Evolutionary conservation across 2,329 filamentous ascomycete species (phyloP), one percentile per base, ranked within the genome.

Genomic region (Colletotrichum plurivorum): DNA sequence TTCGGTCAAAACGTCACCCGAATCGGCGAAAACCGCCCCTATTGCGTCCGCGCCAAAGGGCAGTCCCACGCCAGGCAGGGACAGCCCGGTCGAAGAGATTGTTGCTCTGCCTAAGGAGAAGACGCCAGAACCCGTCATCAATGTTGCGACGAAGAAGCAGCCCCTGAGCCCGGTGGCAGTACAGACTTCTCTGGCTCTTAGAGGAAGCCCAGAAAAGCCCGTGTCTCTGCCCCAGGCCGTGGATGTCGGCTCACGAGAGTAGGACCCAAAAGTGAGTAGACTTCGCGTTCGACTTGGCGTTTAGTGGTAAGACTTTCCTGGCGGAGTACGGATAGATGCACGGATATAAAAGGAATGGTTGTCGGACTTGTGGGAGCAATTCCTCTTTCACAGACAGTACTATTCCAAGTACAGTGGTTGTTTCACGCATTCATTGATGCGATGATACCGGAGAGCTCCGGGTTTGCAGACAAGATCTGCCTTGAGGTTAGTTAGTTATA

Each of bases 161-260:
- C 76, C 76, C 10, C 73, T 76, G 20, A 80, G 79, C 4, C 73
- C 79, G 13, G 74, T 75, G 10, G 71, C 77, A 8, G 76, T 80
- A 43, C 76, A 80, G 58, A 85, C 84, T 15, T 79, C 86, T 36
- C 78, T 91, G 73, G 87, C 89, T 74, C 88, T 88, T 80, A 86
- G 89, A 75, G 86, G 87, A 72, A 90, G 88, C 74, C 88, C 89
- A 25, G 89, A 90, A 75, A 90, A 90, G 80, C 74, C 81, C 58
- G 80, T 82, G 60, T 75, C 76, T 54, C 73, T 80, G 41, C 74
- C 77, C 9, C 73, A 69, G 25, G 71, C 74, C 20, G 73, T 83
- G 41, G 75, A 78, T 69, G 75, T 81, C 41, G 73, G 73, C 27
- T 75, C 71, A 25, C 73, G 73, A 22, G 73, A 80, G 52, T 81